These are phyloP conservation scores for Juglanconis juglandina DNA, from an alignment of 2,329 filamentous ascomycete species.

Conservation along the genomic window DNA sequence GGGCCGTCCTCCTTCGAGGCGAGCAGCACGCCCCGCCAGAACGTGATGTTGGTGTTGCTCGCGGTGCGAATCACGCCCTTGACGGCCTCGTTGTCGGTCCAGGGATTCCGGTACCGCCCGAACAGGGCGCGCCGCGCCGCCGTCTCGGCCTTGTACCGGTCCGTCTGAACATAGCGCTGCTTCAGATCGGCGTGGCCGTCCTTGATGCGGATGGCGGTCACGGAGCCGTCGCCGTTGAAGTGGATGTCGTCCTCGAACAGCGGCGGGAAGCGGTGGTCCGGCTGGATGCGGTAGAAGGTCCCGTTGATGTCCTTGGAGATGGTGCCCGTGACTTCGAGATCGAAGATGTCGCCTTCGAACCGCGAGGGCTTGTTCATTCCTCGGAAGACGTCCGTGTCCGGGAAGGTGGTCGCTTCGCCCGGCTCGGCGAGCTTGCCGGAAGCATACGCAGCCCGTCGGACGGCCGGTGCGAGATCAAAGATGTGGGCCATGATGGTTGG, in stretches of 20 bases:
- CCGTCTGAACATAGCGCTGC: constrained; percentile 41
- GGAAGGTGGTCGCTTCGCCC: constrained; percentile 29
- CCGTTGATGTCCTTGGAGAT: constrained; percentile 44
- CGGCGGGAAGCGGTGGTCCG: constrained; percentile 52
- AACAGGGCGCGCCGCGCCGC: constrained; percentile 39
- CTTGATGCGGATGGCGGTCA: constrained; percentile 38
- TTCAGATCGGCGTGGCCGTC: constrained; percentile 40
- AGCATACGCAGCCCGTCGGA: constrained; percentile 26
- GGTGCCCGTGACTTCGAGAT: constrained; percentile 39
- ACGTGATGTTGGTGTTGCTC: constrained; percentile 58
- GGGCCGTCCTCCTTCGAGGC: constrained; percentile 54
- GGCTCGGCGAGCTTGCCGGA: constrained; percentile 28
- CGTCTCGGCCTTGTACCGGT: constrained; percentile 29
- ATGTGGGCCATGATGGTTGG: constrained; percentile 32
- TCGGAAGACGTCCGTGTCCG: constrained; percentile 30
- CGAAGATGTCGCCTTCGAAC: constrained; percentile 32
- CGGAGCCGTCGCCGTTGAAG: constrained; percentile 35
- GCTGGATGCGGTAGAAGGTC: constrained; percentile 48
- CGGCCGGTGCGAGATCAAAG: constrained; percentile 30
- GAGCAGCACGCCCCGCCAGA: constrained; percentile 53
- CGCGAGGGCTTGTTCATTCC: constrained; percentile 36
- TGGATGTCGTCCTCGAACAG: constrained; percentile 49
- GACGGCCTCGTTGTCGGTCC: constrained; percentile 53
- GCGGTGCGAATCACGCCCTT: constrained; percentile 54
- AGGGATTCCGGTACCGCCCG: constrained; percentile 55